Evolutionary conservation across 768 basidiomycete genomes (phyloP).

Genomic region (Melanogaster broomeanus): DNA sequence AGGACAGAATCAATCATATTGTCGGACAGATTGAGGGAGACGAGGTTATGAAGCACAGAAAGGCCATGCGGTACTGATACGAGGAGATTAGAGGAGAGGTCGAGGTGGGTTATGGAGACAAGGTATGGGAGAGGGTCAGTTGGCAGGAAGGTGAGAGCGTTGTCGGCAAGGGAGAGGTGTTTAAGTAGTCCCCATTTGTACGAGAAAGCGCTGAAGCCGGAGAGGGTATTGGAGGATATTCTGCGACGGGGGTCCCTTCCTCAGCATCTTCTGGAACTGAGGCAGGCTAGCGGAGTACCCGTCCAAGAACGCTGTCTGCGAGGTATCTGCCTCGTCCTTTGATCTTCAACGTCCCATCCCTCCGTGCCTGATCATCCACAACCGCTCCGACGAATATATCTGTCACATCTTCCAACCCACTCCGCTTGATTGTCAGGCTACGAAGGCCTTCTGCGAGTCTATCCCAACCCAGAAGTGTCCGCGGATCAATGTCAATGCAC

Average conservation of each 20-base stretch:
- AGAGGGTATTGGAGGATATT: conserved; percentile 24
- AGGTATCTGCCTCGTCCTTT: conserved; percentile 47
- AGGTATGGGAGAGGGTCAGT: conserved; percentile 64
- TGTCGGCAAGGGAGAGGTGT: conserved; percentile 77
- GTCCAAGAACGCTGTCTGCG: conserved; percentile 48
- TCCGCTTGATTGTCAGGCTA: conserved; percentile 74
- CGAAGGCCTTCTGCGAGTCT: conserved; percentile 66
- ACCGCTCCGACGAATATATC: conserved; percentile 79
- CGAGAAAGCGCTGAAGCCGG: conserved; percentile 46
- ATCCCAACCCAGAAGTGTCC: conserved; percentile 84
- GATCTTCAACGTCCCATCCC: conserved; percentile 55
- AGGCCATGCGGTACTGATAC: conserved; percentile 84
- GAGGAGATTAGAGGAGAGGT: conserved; percentile 89
- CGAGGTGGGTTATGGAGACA: conserved; percentile 76
- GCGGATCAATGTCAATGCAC: conserved; percentile 80
- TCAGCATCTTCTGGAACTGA: conserved; percentile 57
- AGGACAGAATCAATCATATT: conserved; percentile 98
- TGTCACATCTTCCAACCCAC: conserved; percentile 79
- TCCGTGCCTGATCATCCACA: conserved; percentile 69
- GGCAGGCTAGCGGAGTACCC: conserved; percentile 52
- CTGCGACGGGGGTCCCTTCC: conserved; percentile 10
- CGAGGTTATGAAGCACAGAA: conserved; percentile 71
- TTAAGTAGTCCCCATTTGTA: conserved; percentile 77
- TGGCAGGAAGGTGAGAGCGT: conserved; percentile 81
- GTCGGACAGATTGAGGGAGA: conserved; percentile 92